phyloP scores from a whole-genome alignment of 768 basidiomycete species.

The Pisolithus orientalis region DNA sequence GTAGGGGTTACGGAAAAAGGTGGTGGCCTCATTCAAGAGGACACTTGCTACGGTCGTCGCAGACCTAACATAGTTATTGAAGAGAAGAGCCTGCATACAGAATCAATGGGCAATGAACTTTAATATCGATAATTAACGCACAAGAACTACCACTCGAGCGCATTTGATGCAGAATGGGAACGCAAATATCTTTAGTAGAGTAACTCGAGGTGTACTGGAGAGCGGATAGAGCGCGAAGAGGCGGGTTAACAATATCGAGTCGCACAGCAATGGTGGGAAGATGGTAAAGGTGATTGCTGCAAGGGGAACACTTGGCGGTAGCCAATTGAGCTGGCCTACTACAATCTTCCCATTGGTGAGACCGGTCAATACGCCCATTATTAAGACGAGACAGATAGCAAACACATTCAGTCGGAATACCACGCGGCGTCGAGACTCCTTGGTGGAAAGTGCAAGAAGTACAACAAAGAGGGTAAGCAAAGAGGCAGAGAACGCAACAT shows the following conservation, averaged over 20 bases:
- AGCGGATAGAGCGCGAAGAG: too few relatives aligned
- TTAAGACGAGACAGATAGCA: constrained; percentile 8
- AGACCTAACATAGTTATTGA: too few relatives aligned
- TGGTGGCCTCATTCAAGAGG: neutral
- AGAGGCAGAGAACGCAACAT: constrained; percentile 9
- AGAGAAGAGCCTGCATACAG: neutral
- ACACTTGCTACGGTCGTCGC: neutral
- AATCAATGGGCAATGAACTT: neutral
- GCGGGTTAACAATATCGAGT: too few relatives aligned
- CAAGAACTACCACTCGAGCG: neutral
- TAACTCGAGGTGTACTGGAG: too few relatives aligned
- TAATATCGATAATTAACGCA: neutral
- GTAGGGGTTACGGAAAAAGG: constrained; percentile 3
- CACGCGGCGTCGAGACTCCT: too few relatives aligned
- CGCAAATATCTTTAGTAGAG: too few relatives aligned
- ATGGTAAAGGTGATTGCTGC: too few relatives aligned
- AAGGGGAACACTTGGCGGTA: too few relatives aligned
- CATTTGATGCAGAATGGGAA: too few relatives aligned
- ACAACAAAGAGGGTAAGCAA: constrained; percentile 29
- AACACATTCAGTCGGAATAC: too few relatives aligned
- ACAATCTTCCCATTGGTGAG: constrained; percentile 1
- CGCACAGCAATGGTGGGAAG: too few relatives aligned
- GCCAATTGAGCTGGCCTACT: neutral
- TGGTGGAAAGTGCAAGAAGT: constrained; percentile 21
- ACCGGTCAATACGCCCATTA: constrained; percentile 20